Base-by-base conservation (phyloP, 2,329 filamentous ascomycete species). In the Fusarium sp. region DNA sequence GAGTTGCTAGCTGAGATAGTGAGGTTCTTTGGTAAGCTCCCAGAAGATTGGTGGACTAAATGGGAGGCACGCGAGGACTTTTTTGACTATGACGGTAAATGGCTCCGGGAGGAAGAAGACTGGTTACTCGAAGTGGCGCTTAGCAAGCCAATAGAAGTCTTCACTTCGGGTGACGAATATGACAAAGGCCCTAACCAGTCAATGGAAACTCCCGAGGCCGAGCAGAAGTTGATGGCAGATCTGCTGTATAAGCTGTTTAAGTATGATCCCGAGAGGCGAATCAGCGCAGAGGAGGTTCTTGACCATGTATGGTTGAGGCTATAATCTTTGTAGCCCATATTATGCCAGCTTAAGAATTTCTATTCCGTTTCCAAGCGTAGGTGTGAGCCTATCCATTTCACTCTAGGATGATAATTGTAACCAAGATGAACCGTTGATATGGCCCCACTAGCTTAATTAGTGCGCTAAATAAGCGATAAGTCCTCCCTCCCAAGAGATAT, bases 1-100 rank as follows among this genome's bases (percentile, higher is more conserved):
- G 76, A 79, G 2, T 42, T 76, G 8, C 28, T 80, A 1, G 57
- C 66, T 3, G 67, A 72, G 7, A 75, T 80, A 26, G 73, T 75
- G 1, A 47, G 68, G 7, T 67, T 78, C 11, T 73, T 80, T 9
- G 76, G 78, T 0, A 76, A 76, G 57, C 47, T 79, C 2, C 77
- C 77, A 0, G 71, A 75, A 28, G 67, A 69, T 0, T 78, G 73
- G 75, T 79, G 78, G 77, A 33, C 62, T 0, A 74, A 56, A 4
- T 80, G 78, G 78, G 68, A 70, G 6, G 47, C 38, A 0, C 69
- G 75, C 2, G 65, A 45, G 2, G 40, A 56, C 0, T 75, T 67
- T 11, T 78, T 76, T 17, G 56, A 73, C 22, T 65, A 74, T 0
- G 13, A 66, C 7, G 67, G 67, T 3, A 57, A 43, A 2, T 69